Evolutionary conservation across 805 yeast species (phyloP), one percentile per base, ranked within the genome.

Genomic region (Wilhelminamyces savonicus): DNA sequence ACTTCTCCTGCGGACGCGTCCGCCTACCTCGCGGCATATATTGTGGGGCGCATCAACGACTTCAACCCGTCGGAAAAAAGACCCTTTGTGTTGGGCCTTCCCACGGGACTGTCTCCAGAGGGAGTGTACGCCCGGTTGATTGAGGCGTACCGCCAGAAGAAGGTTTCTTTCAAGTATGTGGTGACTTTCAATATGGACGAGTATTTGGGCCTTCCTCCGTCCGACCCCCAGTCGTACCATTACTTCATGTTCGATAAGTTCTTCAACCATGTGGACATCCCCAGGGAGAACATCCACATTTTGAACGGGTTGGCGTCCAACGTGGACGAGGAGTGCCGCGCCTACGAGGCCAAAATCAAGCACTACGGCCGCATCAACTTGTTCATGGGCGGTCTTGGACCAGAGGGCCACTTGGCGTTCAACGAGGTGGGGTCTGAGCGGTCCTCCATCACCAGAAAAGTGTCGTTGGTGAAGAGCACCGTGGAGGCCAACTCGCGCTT

Each of bases 121-220:
- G 71, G 69, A 3, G 69, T 74, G 9, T 74, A 74, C 44, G 55
- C 62, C 29, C 48, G 52, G 27, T 54, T 74, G 24, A 65, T 74
- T 16, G 52, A 54, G 27, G 66, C 66, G 8, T 56, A 73, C 51
- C 56, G 60, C 32, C 39, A 41, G 15, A 69, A 70, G 8, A 46
- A 43, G 21, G 58, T 74, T 6, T 56, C 65, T 14, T 74, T 74
- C 52, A 51, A 55, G 33, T 56, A 74, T 45, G 80, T 75, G 28
- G 71, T 74, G 12, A 69, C 76, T 9, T 75, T 75, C 56, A 74
- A 74, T 50, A 74, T 74, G 79, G 80, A 74, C 44, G 80, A 74
- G 50, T 74, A 74, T 46, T 54, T 67, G 27, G 74, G 74, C 1
- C 51, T 74, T 20, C 44, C 47, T 7, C 76, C 78, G 10, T 32